Evolutionary conservation across 192 early-diverging fungal genomes (phyloP), one percentile per base, ranked within the genome.

Genomic region (Coemansia sp.): DNA sequence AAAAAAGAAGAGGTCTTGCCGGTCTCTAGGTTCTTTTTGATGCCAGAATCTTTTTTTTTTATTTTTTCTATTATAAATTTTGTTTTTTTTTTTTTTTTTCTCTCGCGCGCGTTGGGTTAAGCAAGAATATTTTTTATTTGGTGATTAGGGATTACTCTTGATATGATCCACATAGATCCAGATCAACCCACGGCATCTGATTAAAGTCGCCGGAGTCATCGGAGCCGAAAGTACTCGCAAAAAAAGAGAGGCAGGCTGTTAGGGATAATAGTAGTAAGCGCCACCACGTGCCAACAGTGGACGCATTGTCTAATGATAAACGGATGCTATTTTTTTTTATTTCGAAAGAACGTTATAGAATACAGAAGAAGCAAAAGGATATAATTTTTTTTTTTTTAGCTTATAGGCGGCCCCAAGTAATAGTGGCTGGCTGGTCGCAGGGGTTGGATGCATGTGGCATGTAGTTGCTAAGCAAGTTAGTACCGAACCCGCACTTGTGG

Each of bases 361-460:
- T 64, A 67, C 21, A 53, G n/a, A 60, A 38, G 55, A 21, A 36
- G 34, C 34, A 36, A 36, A 36, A 36, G 25, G 25, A 27, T 1
- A 59, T 14, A 15, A 2, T 39, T 60, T 69, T 53, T 66, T 73
- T 66, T 66, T 41, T 66, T 53, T 39, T 34, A 15, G 1, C 6
- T 67, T 37, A 81, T 21, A 73, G 70, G 32, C 67, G 71, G 37
- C 74, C 68, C 79, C 79, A 81, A 31, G 67, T 68, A 23, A 61
- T 62, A 17, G 48, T 44, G 11, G 53, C 64, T 12, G 70, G 67
- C 44, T 70, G 67, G 63, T 73, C 79, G 65, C 79, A 81, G 27
- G 79, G 79, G 68, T 81, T 76, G 2, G 79, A 72, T 0, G 62
- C 53, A 34, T 81, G 79, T 6, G 79, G 79, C 79, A 81, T 81